phyloP scores from a whole-genome alignment of 2,329 filamentous ascomycete species.

The Phyllosticta ampelicida region DNA sequence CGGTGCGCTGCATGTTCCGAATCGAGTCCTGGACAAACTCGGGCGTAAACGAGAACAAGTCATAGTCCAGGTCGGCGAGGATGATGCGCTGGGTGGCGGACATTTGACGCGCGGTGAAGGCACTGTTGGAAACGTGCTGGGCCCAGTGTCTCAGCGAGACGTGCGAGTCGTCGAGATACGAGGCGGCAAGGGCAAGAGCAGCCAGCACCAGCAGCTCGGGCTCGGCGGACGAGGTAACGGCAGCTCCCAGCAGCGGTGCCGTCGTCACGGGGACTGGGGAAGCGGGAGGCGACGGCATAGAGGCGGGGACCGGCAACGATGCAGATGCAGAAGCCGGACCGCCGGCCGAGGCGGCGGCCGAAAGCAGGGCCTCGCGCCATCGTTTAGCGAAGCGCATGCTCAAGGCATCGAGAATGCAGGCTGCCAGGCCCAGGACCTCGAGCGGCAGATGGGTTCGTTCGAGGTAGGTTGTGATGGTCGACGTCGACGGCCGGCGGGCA shows the following conservation, averaged over 20 bases:
- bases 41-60: constrained; percentile 24
- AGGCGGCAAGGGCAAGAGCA: constrained; percentile 25
- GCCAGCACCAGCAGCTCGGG: constrained; percentile 27
- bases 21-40: constrained; percentile 23
- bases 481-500: constrained; percentile 18
- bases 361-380: constrained; percentile 20
- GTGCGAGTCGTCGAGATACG: constrained; percentile 23
- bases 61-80: constrained; percentile 27
- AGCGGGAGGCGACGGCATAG: constrained; percentile 4
- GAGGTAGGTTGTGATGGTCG: constrained; percentile 21
- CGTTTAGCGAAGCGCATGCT: constrained; percentile 21
- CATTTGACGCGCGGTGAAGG: constrained; percentile 21
- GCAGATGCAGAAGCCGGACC: constrained; percentile 12
- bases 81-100: constrained; percentile 24
- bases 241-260: neutral
- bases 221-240: constrained; percentile 12
- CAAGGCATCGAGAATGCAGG: constrained; percentile 28
- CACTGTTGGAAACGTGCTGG: constrained; percentile 16
- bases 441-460: constrained; percentile 22
- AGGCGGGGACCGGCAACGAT: constrained; percentile 14
- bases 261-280: constrained; percentile 1
- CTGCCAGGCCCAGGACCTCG: constrained; percentile 27
- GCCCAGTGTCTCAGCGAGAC: constrained; percentile 25
- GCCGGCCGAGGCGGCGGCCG: constrained; percentile 13
- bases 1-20: constrained; percentile 21